Percentiles rank a stretch among this genome's conserved stretches.
These are phyloP conservation scores for Plasmodium chabaudi DNA, from an alignment of 169 alveolate species.

Conservation along the genomic window DNA sequence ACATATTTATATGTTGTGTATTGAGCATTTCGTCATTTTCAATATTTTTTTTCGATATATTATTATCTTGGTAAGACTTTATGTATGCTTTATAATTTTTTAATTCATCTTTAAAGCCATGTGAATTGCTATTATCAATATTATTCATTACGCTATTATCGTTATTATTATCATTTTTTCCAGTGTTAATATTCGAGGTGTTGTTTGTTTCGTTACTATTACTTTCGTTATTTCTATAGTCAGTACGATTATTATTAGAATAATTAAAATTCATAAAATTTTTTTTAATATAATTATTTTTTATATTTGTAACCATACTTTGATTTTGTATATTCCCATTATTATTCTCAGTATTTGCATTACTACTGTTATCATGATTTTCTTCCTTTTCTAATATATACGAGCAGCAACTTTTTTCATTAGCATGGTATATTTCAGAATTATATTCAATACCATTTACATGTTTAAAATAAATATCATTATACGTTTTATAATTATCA, in stretches of 20 bases:
- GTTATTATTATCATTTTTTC: neutral
- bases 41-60: conserved; percentile 9
- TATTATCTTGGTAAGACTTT: neutral
- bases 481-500: conserved; percentile 60
- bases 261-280: conserved; percentile 3
- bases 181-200: neutral
- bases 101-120: neutral
- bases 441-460: neutral
- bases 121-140: neutral
- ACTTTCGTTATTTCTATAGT: neutral
- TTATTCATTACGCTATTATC: neutral
- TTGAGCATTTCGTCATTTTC: neutral
- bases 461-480: conserved; percentile 54
- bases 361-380: conserved; percentile 8
- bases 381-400: conserved; percentile 26
- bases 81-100: neutral
- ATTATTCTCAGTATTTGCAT: conserved; percentile 10
- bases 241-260: conserved; percentile 8
- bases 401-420: conserved; percentile 46
- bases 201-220: too few species aligned
- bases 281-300: neutral
- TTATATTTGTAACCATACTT: neutral
- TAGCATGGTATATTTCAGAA: conserved; percentile 13
- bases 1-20: neutral
- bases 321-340: conserved; percentile 4